Percentiles rank a stretch among this genome's conserved stretches.
Evolutionary conservation across 805 yeast genomes (phyloP).

Genomic region (Candida stauntonica): DNA sequence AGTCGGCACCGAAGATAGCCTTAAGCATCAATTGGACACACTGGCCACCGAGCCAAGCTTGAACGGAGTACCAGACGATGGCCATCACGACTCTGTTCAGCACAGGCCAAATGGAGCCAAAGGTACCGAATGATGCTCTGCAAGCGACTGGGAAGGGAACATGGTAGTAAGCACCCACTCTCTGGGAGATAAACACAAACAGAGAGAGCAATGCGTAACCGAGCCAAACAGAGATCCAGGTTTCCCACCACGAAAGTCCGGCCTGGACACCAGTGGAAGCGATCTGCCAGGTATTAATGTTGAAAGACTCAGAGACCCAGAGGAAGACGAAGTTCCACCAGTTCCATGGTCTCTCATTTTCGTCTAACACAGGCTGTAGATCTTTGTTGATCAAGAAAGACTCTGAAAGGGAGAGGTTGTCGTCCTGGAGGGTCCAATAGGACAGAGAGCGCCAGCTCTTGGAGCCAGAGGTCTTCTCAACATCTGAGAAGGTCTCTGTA

Average conservation of each 20-base stretch:
- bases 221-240: constrained; percentile 85
- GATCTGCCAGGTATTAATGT: constrained; percentile 87
- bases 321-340: constrained; percentile 78
- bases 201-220: constrained; percentile 70
- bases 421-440: constrained; percentile 9
- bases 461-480: background rate
- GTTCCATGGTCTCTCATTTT: constrained; percentile 71
- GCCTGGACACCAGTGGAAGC: constrained; percentile 79
- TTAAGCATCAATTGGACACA: constrained; percentile 75
- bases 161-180: constrained; percentile 79
- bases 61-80: constrained; percentile 85
- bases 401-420: constrained; percentile 48
- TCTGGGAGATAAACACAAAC: constrained; percentile 66
- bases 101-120: constrained; percentile 86
- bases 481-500: background rate
- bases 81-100: constrained; percentile 86
- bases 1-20: constrained; percentile 67
- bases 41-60: constrained; percentile 79
- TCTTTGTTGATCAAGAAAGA: constrained; percentile 71
- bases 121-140: constrained; percentile 81
- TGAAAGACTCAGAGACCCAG: constrained; percentile 89
- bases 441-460: background rate
- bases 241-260: constrained; percentile 87
- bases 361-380: constrained; percentile 68
- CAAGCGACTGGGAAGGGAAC: constrained; percentile 80